Base-by-base conservation (phyloP, 352 stramenopile species). In the Phytophthora fragariae region DNA sequence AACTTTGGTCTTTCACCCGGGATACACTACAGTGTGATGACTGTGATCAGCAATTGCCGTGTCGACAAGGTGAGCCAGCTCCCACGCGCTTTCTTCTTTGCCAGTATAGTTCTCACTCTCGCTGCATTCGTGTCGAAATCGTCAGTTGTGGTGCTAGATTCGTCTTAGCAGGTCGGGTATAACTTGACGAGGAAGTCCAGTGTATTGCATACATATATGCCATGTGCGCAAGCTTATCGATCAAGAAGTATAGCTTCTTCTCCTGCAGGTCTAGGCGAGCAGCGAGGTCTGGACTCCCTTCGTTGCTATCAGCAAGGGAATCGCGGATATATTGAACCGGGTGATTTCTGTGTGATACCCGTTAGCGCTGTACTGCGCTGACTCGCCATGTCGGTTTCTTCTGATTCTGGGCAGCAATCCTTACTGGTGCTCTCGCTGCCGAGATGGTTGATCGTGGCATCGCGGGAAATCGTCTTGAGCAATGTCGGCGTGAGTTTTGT, bases 111-210 rank as follows among this genome's bases (percentile, higher is more conserved):
- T 0, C 41, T 54, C 3, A 68, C 74, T n/a, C 65, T 56, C 1
- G 65, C 65, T 19, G 56, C 31, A 12, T 77, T 82, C 9, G 60
- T 70, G 44, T 72, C 55, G 11, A 77, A 75, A 1, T 39, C 55
- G 6, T 72, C 56, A 1, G 33, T 58, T 14, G 21, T 65, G 10
- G 62, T 60, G 15, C 64, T 68, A 7, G 59, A 39, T 9, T 52
- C 35, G 31, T 83, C 66, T 67, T 78, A 74, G 65, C 80, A 84
- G 15, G 37, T 68, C 19, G 71, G 50, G 62, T 84, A 83, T 27
- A 86, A 29, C 17, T 59, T 37, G 3, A 67, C 15, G 19, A 84
- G 52, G 55, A 73, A 73, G 10, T 75, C 62, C 6, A 62, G 24
- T 2, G 59, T 62, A 50, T 21, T 19, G 17, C 44, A 50, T 8